phyloP scores from a whole-genome alignment of 2,329 filamentous ascomycete species.

The Elsinoe fawcettii region DNA sequence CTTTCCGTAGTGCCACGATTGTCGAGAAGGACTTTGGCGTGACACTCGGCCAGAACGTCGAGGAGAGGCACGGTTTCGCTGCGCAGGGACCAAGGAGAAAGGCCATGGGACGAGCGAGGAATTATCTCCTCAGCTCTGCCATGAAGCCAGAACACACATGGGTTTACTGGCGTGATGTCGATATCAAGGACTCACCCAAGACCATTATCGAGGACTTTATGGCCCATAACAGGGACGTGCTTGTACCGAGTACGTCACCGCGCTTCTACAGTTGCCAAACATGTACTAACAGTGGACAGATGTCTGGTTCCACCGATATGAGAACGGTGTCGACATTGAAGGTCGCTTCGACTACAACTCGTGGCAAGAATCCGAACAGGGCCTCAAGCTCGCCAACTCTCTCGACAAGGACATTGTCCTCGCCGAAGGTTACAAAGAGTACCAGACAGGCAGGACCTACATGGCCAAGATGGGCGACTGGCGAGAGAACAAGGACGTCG shows the following conservation, averaged over 20 bases:
- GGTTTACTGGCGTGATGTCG: conserved; percentile 98
- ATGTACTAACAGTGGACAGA: conserved; percentile 45
- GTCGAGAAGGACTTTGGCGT: conserved; percentile 87
- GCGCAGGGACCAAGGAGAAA: conserved; percentile 87
- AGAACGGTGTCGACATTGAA: conserved; percentile 73
- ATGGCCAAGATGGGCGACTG: conserved; percentile 90
- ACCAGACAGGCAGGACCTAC: conserved; percentile 79
- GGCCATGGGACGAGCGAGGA: conserved; percentile 80
- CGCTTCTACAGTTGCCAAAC: neutral
- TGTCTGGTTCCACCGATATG: conserved; percentile 92
- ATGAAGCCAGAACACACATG: conserved; percentile 92
- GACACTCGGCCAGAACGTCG: conserved; percentile 65
- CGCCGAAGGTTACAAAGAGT: conserved; percentile 93
- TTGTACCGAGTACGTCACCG: conserved; percentile 79
- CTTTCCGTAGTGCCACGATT: conserved; percentile 78
- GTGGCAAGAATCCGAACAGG: conserved; percentile 90
- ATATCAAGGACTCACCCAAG: conserved; percentile 83
- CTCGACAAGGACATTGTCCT: conserved; percentile 76
- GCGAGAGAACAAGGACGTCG: conserved; percentile 82
- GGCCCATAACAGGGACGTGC: conserved; percentile 81
- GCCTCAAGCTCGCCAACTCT: conserved; percentile 60
- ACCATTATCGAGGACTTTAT: conserved; percentile 92
- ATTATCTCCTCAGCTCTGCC: conserved; percentile 78
- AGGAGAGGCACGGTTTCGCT: conserved; percentile 75
- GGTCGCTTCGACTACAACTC: conserved; percentile 99